These are phyloP conservation scores for Harringtonia aguacate DNA, from an alignment of 2,329 filamentous ascomycete genomes.

Conservation along the genomic window DNA sequence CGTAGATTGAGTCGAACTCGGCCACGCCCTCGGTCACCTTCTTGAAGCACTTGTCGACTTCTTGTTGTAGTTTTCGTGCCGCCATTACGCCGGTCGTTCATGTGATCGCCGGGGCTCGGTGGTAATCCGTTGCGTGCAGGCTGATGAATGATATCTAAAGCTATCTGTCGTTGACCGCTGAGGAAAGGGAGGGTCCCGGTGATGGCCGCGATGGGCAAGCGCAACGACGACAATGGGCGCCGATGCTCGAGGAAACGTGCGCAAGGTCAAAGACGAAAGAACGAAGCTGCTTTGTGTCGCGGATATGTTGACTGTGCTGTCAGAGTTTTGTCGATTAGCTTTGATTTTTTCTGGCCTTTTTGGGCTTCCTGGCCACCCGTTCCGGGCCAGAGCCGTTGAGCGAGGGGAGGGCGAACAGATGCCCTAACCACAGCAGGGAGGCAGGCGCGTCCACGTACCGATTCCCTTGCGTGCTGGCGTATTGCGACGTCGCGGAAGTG, in stretches of 20 bases:
- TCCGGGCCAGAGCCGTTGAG: no score
- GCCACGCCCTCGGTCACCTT: constrained; percentile 88
- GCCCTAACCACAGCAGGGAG: no score
- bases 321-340: not conserved
- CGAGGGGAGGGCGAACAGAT: no score
- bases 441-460: not conserved
- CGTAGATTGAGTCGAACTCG: constrained; percentile 90
- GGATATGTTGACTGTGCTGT: not conserved
- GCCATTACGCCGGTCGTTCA: constrained; percentile 53
- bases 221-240: no score
- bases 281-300: not conserved
- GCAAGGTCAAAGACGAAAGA: not conserved
- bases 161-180: no score
- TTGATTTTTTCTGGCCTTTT: not conserved
- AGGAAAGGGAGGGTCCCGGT: no score
- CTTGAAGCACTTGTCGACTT: constrained; percentile 99
- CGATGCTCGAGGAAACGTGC: no score
- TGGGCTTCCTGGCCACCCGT: not conserved
- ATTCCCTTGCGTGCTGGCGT: not conserved
- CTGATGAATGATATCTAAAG: no score
- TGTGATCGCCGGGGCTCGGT: no score
- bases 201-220: no score
- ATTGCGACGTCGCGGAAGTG: not conserved
- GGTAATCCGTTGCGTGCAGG: no score
- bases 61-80: constrained; percentile 89